Base-by-base conservation (phyloP, 257 asterid species). In the Solanum peruvianum region DNA sequence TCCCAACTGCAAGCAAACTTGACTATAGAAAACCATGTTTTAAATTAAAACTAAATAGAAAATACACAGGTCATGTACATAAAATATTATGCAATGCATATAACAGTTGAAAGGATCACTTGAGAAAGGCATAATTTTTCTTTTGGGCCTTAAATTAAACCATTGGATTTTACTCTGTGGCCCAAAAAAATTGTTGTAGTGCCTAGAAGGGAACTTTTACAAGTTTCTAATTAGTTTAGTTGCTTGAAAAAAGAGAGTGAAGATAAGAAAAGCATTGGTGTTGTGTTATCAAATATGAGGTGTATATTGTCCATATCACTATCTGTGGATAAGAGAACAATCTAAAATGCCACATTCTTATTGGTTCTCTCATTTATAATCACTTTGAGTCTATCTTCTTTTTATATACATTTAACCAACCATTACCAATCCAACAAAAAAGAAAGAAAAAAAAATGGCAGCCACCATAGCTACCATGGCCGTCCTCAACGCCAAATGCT, bases 401-500 rank as follows among this genome's bases (percentile, higher is more conserved):
- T 80, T 84, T 88, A 92, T 72, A 75, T 87, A 91, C 87, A 27
- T 83, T 42, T 16, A 73, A 86, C 11, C 64, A 8, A 23, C 29
- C 85, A 75, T 11, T 20, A 33, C 25, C 58, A n/a, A 31, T 2
- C 21, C 44, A 15, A 7, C 20, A 2, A 2, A 47, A 47, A 31
- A 29, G 4, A 31, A 9, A 23, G 25, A 58, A 4, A 33, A 33
- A 33, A 39, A 69, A 91, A 95, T 94, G 98, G 97, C 97, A 86
- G 93, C 97, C 67, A 89, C 97, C 33, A 92, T 94, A 91, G 94
- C 96, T 44, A 92, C 98, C 86, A 93, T 93, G 93, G 95, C 98
- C 6, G 86, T 92, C 29, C 96, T 96, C 85, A 95, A 92, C 67
- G 77, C 95, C 89, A 94, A 92, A 62, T 91, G 89, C 94, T 87